A percentile compares a stretch with the other conserved stretches of the same genome.
Conservation (phyloP, 768 basidiomycete genomes). For the Mycena rebaudengoi region DNA sequence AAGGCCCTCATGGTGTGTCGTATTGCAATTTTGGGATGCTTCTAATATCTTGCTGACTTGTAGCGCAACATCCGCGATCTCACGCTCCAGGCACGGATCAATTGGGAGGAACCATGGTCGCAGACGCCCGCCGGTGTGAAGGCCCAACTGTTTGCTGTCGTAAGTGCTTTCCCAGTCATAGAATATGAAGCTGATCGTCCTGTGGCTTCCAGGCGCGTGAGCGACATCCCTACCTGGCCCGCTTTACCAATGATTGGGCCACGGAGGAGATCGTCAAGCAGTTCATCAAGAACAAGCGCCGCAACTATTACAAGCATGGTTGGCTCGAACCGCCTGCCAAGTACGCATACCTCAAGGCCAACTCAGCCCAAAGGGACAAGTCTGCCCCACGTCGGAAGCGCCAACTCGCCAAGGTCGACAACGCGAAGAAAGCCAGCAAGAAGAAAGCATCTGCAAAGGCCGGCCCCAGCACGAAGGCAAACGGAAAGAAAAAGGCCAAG, state of each 20-base stretch:
- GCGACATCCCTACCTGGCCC: background rate
- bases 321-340: constrained; percentile 24
- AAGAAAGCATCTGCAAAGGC: too few relatives aligned
- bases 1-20: background rate
- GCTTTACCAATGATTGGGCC: constrained; percentile 31
- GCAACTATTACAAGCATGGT: constrained; percentile 15
- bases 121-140: constrained; percentile 9
- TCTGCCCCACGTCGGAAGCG: background rate
- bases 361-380: constrained; percentile 23
- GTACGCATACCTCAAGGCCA: constrained; percentile 28
- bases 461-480: too few relatives aligned
- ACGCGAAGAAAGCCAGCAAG: background rate
- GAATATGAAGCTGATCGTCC: background rate
- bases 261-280: constrained; percentile 31
- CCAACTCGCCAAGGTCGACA: background rate
- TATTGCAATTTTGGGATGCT: accelerated
- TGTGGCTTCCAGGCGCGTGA: background rate
- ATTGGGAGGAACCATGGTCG: constrained; percentile 22
- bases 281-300: constrained; percentile 27
- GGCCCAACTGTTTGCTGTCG: constrained; percentile 13
- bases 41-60: background rate
- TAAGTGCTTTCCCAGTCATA: background rate
- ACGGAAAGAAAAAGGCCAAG: too few relatives aligned
- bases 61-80: constrained; percentile 19
- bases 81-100: background rate